Evolutionary conservation across 108 stramenopile species (phyloP).

Genomic region (Conticribra guillardii): DNA sequence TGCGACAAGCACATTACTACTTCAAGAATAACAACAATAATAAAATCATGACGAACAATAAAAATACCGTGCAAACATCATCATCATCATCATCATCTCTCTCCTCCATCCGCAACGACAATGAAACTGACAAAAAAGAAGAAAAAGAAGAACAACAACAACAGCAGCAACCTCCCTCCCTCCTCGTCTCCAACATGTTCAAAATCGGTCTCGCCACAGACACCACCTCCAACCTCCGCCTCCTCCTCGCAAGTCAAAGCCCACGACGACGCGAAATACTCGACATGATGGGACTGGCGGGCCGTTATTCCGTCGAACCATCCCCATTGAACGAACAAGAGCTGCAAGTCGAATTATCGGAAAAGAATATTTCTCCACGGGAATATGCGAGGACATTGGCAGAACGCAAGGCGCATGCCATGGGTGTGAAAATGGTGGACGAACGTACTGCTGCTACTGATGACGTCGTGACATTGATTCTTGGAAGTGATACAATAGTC

Average conservation of each 20-base stretch:
- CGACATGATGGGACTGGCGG: slow-evolving; percentile 82
- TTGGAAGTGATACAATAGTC: slow-evolving; percentile 85
- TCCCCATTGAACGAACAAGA: slow-evolving; percentile 77
- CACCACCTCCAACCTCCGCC: slow-evolving; percentile 23
- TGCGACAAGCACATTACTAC: too few relatives aligned
- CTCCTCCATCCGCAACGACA: too few relatives aligned
- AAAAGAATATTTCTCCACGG: slow-evolving; percentile 38
- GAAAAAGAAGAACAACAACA: too few relatives aligned
- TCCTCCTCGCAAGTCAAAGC: slow-evolving; percentile 78
- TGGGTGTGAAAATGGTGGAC: slow-evolving; percentile 43
- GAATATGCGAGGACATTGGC: slow-evolving; percentile 74
- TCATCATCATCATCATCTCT: too few relatives aligned
- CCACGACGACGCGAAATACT: slow-evolving; percentile 80
- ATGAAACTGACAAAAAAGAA: too few relatives aligned
- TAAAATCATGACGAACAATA: too few relatives aligned
- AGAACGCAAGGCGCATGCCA: slow-evolving; percentile 69
- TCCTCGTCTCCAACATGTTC: slow-evolving; percentile 33
- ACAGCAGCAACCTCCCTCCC: too few relatives aligned
- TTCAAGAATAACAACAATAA: too few relatives aligned
- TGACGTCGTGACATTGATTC: slow-evolving; percentile 44
- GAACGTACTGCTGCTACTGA: neutral
- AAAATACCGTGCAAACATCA: too few relatives aligned
- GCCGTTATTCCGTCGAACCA: slow-evolving; percentile 51
- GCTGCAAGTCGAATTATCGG: slow-evolving; percentile 57
- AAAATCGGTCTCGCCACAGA: slow-evolving; percentile 22